These are phyloP conservation scores for Selaginella moellendorffii DNA, from an alignment of 75 land plant species.

Conservation along the genomic window DNA sequence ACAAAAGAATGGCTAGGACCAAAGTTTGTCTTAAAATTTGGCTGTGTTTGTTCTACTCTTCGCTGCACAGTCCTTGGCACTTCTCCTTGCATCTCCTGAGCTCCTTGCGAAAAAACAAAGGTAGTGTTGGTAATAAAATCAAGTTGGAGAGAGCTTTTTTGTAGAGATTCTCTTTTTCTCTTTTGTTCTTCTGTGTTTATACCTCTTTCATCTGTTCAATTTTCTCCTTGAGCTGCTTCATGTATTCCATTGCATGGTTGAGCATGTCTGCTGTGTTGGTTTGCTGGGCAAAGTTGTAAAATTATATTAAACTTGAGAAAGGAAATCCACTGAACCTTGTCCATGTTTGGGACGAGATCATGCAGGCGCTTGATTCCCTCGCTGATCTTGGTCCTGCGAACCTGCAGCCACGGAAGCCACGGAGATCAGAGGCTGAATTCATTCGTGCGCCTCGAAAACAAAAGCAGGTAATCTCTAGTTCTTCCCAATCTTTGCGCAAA, in stretches of 20 bases:
- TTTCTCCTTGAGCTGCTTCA: background rate
- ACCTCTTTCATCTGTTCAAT: background rate
- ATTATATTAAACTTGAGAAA: background rate
- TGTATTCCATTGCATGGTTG: conserved; percentile 1
- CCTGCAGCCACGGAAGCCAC: background rate
- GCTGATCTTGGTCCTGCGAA: background rate
- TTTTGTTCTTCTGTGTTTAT: too few species aligned
- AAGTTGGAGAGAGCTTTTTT: too few species aligned
- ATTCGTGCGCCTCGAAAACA: background rate
- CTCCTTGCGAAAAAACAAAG: too few species aligned
- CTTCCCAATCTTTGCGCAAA: too few species aligned
- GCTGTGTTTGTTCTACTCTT: background rate
- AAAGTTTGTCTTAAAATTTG: too few species aligned
- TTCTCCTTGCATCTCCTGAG: background rate
- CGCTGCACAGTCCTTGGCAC: background rate
- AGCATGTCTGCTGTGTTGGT: conserved; percentile 7
- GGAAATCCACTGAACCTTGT: background rate
- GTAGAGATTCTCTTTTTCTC: too few species aligned
- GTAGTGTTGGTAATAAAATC: too few species aligned
- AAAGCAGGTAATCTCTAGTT: background rate
- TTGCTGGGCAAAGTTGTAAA: background rate
- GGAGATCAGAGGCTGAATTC: background rate
- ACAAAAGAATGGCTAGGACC: too few species aligned
- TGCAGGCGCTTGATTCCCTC: conserved; percentile 5
- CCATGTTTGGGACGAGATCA: conserved; percentile 4